Evolutionary conservation across 768 basidiomycete genomes (phyloP).

Genomic region (Mycena polygramma): DNA sequence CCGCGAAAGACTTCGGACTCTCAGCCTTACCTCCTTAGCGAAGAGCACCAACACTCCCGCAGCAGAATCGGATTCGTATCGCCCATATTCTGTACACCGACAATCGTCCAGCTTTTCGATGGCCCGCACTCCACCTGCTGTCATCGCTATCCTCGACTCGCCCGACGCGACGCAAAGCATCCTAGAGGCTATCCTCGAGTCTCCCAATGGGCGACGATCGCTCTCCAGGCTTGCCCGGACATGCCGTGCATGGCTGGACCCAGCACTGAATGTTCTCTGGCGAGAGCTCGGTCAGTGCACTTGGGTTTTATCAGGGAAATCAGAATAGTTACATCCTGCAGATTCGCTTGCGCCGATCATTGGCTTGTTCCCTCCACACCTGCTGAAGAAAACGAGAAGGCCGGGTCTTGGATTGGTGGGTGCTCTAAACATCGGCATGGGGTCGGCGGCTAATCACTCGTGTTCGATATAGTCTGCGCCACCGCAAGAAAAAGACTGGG

Average conservation of each 20-base stretch:
- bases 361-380: constrained; percentile 74
- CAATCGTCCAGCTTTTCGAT: constrained; percentile 51
- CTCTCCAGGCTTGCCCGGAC: constrained; percentile 81
- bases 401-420: constrained; percentile 85
- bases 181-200: constrained; percentile 65
- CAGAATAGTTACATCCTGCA: background rate
- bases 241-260: constrained; percentile 80
- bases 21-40: constrained; percentile 39
- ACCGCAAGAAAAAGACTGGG: constrained; percentile 75
- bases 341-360: constrained; percentile 81
- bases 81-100: constrained; percentile 60
- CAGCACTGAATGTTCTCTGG: constrained; percentile 81
- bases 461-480: constrained; percentile 52
- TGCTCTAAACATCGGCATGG: constrained; percentile 20
- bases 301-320: background rate
- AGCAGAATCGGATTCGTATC: constrained; percentile 50
- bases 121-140: constrained; percentile 51
- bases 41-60: constrained; percentile 41
- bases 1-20: constrained; percentile 49
- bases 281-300: constrained; percentile 62
- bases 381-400: constrained; percentile 77
- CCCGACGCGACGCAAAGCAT: constrained; percentile 47
- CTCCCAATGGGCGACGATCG: constrained; percentile 75
- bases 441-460: too few species aligned
- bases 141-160: constrained; percentile 62